phyloP scores from a whole-genome alignment of 805 yeast species.

The Wickerhamomyces subpelliculosus region DNA sequence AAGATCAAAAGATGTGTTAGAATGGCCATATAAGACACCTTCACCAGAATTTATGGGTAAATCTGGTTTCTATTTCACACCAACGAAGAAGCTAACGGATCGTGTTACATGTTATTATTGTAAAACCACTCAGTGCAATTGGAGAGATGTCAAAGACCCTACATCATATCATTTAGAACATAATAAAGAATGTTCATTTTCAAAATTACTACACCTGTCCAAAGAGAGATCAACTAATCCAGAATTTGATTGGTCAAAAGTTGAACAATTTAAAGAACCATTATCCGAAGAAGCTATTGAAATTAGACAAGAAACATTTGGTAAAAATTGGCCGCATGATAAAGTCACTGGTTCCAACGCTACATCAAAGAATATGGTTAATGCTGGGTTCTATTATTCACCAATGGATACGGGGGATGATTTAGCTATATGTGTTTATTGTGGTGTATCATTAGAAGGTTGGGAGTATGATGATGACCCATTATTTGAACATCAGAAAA shows the following conservation, averaged over 20 bases:
- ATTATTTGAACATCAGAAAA: constrained; percentile 43
- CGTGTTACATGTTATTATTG: constrained; percentile 56
- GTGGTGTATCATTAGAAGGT: constrained; percentile 58
- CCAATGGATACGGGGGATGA: constrained; percentile 45
- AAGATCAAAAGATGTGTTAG: constrained; percentile 3
- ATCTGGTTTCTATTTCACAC: constrained; percentile 58
- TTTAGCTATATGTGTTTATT: constrained; percentile 55
- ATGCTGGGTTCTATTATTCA: constrained; percentile 58
- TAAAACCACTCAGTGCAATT: constrained; percentile 44
- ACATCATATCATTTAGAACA: constrained; percentile 34
- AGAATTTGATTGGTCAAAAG: constrained; percentile 13
- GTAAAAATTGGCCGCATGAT: constrained; percentile 39
- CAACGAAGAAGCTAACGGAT: constrained; percentile 41
- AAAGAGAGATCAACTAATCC: constrained; percentile 15
- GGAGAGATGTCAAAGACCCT: constrained; percentile 50
- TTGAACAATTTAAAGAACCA: constrained; percentile 28
- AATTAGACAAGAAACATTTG: constrained; percentile 35
- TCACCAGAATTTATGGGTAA: constrained; percentile 37
- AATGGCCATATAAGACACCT: constrained; percentile 24
- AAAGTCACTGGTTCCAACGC: constrained; percentile 32
- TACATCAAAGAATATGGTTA: constrained; percentile 36
- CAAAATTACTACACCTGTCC: constrained; percentile 18
- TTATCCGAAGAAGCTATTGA: constrained; percentile 21
- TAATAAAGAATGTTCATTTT: constrained; percentile 27
- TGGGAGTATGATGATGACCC: constrained; percentile 71